phyloP scores from a whole-genome alignment of 768 basidiomycete species.

The Tylopilus subfusipes region DNA sequence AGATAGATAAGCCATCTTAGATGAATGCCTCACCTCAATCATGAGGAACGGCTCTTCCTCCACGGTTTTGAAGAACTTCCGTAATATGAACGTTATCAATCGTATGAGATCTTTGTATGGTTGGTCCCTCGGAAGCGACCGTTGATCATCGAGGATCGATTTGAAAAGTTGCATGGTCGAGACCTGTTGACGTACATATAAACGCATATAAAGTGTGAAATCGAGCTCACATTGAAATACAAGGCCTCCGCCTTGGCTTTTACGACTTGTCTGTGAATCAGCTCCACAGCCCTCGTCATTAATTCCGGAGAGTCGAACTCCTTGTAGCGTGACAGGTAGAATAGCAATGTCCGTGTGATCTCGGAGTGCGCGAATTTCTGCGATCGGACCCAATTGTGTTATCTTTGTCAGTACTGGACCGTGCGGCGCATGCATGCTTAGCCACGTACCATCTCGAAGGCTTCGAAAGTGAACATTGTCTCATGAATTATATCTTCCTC shows the following conservation, averaged over 20 bases:
- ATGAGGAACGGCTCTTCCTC: constrained; percentile 82
- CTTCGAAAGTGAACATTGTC: constrained; percentile 87
- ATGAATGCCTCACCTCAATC: constrained; percentile 65
- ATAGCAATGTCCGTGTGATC: constrained; percentile 78
- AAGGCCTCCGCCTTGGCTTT: constrained; percentile 90
- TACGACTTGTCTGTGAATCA: constrained; percentile 90
- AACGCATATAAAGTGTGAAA: constrained; percentile 3
- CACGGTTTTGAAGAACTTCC: constrained; percentile 92
- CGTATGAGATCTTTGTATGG: constrained; percentile 79
- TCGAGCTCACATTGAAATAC: constrained; percentile 79
- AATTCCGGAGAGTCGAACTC: constrained; percentile 73
- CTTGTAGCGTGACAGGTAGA: constrained; percentile 79
- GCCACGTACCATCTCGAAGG: constrained; percentile 75
- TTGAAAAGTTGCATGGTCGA: constrained; percentile 89
- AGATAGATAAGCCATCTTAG: constrained; percentile 23
- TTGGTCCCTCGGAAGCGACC: constrained; percentile 72
- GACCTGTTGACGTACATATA: constrained; percentile 51
- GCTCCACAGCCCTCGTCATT: constrained; percentile 84
- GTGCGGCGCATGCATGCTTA: constrained; percentile 14
- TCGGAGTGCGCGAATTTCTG: constrained; percentile 91
- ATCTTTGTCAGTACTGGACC: constrained; percentile 17
- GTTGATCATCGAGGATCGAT: constrained; percentile 76
- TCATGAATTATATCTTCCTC: constrained; percentile 70
- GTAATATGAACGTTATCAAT: constrained; percentile 81
- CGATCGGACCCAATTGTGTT: constrained; percentile 16